phyloP scores from a whole-genome alignment of 257 asterid genomes.

The Henckelia pumila region DNA sequence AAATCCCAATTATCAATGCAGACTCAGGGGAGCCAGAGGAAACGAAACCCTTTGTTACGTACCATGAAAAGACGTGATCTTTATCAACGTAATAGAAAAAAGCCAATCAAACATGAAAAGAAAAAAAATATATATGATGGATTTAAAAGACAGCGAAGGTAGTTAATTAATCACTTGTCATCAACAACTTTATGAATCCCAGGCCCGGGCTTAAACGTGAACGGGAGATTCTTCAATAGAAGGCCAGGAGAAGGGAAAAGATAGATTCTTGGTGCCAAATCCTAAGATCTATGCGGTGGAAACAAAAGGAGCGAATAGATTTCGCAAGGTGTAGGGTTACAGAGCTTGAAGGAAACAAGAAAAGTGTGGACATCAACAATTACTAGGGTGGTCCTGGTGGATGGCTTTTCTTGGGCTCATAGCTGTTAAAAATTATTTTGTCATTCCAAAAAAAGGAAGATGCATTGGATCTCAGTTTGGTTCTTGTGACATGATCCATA shows the following conservation, averaged over 20 bases:
- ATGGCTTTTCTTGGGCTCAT: neutral
- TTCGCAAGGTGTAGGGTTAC: neutral
- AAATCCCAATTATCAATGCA: conserved; percentile 9
- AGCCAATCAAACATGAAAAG: neutral
- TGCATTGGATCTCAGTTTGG: neutral
- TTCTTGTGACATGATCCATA: no score
- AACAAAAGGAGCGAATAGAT: neutral
- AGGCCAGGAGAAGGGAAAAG: neutral
- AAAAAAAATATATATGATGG: no score
- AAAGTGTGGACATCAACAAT: neutral
- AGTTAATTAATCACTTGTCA: neutral
- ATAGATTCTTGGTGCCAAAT: neutral
- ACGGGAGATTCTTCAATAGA: neutral
- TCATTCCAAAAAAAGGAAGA: neutral
- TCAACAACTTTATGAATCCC: neutral
- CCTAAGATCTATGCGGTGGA: neutral
- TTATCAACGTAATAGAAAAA: neutral
- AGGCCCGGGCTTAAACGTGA: neutral
- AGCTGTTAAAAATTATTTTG: neutral
- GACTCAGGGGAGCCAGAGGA: neutral
- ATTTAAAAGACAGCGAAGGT: neutral
- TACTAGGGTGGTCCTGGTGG: neutral
- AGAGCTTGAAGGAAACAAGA: neutral
- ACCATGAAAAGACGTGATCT: neutral
- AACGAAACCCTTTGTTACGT: neutral